These are phyloP conservation scores for Colletotrichum viniferum DNA, from an alignment of 2,329 filamentous ascomycete species.

Conservation along the genomic window DNA sequence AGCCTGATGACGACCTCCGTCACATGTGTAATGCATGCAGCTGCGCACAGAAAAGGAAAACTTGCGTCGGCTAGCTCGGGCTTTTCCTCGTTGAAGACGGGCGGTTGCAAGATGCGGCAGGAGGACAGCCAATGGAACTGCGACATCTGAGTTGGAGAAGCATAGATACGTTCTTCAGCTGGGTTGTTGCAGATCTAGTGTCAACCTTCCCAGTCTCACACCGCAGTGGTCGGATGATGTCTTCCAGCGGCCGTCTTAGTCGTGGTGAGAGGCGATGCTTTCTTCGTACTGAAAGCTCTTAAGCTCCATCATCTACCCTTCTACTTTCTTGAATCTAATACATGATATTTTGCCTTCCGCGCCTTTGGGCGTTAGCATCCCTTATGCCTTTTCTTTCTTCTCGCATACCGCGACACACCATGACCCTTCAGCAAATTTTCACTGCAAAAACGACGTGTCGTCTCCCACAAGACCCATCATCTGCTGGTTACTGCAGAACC, in stretches of 20 bases:
- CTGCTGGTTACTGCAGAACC: constrained; percentile 42
- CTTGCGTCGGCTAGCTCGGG: constrained; percentile 2
- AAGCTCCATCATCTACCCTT: not conserved
- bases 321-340: not conserved
- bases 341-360: not conserved
- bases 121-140: not conserved
- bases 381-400: not conserved
- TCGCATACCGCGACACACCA: not conserved
- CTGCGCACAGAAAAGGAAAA: not conserved
- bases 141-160: not conserved
- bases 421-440: not conserved
- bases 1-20: not conserved
- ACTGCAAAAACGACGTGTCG: not conserved
- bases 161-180: not conserved
- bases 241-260: not conserved
- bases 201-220: fast-evolving
- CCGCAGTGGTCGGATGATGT: not conserved
- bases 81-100: not conserved
- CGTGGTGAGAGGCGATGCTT: not conserved
- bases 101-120: not conserved
- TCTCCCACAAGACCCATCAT: constrained; percentile 40
- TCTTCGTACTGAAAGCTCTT: not conserved
- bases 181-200: not conserved
- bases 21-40: not conserved
- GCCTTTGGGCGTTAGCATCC: not conserved